These are phyloP conservation scores for Coemansia sp. DNA, from an alignment of 192 early-diverging fungal species.

Conservation along the genomic window DNA sequence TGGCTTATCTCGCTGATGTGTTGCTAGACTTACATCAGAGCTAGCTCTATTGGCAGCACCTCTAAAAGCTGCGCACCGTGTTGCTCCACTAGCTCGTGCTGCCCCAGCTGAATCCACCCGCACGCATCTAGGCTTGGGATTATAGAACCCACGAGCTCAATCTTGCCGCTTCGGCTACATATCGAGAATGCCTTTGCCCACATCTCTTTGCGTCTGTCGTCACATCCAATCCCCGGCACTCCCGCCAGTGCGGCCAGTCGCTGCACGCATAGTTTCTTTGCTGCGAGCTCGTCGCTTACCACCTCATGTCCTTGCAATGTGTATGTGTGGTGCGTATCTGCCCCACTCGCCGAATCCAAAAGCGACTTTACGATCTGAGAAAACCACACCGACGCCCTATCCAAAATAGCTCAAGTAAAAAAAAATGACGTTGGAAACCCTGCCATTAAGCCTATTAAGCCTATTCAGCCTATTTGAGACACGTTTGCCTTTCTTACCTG, in stretches of 20 bases:
- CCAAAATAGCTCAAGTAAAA: neutral
- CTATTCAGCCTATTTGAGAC: neutral
- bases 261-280: constrained; percentile 15
- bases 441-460: neutral
- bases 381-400: constrained; percentile 37
- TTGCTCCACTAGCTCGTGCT: constrained; percentile 13
- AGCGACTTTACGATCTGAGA: constrained; percentile 30
- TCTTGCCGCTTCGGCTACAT: constrained; percentile 12
- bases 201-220: neutral
- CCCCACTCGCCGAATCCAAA: neutral
- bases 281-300: constrained; percentile 1
- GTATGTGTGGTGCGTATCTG: neutral
- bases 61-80: constrained; percentile 17
- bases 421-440: neutral
- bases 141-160: constrained; percentile 13
- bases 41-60: neutral
- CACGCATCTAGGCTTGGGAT: constrained; percentile 23
- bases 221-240: neutral
- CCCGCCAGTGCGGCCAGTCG: constrained; percentile 12
- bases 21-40: constrained; percentile 21
- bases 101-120: constrained; percentile 29
- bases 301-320: neutral
- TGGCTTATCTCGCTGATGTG: neutral
- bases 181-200: constrained; percentile 31
- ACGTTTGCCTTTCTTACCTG: constrained; percentile 11